phyloP scores from a whole-genome alignment of 495 filamentous ascomycete genomes.

The Aspergillus funiculosus region DNA sequence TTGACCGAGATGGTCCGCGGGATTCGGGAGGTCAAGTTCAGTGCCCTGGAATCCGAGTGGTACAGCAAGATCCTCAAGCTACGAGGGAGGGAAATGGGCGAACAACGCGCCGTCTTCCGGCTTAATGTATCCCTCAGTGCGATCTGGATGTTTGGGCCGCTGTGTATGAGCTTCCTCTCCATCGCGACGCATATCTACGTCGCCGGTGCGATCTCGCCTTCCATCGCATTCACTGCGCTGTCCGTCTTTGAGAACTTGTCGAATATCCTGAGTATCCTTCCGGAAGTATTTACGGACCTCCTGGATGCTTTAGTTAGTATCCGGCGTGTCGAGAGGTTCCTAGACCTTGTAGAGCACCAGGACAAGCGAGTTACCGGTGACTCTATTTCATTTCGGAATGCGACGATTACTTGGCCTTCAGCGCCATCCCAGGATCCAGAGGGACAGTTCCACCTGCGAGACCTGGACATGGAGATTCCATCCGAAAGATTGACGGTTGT shows the following conservation, averaged over 20 bases:
- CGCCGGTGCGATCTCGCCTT: slow-evolving; percentile 52
- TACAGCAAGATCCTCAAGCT: slow-evolving; percentile 56
- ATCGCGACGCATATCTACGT: slow-evolving; percentile 56
- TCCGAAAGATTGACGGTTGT: slow-evolving; percentile 61
- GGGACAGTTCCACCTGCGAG: slow-evolving; percentile 44
- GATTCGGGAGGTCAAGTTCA: slow-evolving; percentile 77
- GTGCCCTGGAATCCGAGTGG: slow-evolving; percentile 66
- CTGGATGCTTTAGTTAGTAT: slow-evolving; percentile 59
- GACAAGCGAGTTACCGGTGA: slow-evolving; percentile 36
- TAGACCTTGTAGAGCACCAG: slow-evolving; percentile 53
- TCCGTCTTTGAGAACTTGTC: slow-evolving; percentile 61
- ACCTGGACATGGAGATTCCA: slow-evolving; percentile 62
- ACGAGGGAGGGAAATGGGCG: slow-evolving; percentile 54
- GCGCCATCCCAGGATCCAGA: slow-evolving; percentile 41
- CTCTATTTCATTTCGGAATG: slow-evolving; percentile 53
- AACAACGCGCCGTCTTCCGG: slow-evolving; percentile 53
- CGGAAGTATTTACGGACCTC: slow-evolving; percentile 59
- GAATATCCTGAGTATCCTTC: slow-evolving; percentile 54
- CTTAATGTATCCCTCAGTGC: slow-evolving; percentile 40
- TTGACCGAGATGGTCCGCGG: slow-evolving; percentile 67
- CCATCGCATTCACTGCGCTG: slow-evolving; percentile 67
- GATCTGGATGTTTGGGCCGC: slow-evolving; percentile 59
- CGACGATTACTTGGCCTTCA: slow-evolving; percentile 67
- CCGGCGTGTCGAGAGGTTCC: slow-evolving; percentile 58
- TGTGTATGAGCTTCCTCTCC: slow-evolving; percentile 59